Evolutionary conservation across 768 basidiomycete genomes (phyloP), one percentile per base, ranked within the genome.

Genomic region (Tylopilus felleus): DNA sequence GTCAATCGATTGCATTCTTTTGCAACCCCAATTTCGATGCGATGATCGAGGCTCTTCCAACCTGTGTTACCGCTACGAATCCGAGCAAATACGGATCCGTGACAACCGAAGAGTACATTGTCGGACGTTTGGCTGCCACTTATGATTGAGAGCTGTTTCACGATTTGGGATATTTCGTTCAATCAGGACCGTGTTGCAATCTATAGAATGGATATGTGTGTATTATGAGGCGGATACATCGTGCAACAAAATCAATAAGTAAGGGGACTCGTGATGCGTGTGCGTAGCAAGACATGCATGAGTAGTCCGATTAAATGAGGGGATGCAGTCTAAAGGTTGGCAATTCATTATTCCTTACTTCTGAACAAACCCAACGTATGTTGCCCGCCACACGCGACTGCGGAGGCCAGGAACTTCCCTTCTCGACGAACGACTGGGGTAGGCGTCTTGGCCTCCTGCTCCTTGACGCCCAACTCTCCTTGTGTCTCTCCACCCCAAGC

Each of bases 1-100:
- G 91, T 25, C 88, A 90, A 64, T 90, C 88, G 9, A 86, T 93
- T 48, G 91, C 88, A 8, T 93, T 89, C 75, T 93, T 93, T 72
- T 90, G 87, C 75, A 92, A 88, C 61, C 90, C 90, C 4, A 90
- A 92, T 59, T 82, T 80, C 61, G 77, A 77, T 39, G 74, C 87
- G 14, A 74, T 77, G 53, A 84, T 93, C 51, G 74, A 82, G 16
- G 89, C 90, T 59, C 70, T 93, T 25, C 88, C 90, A 19, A 87
- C 80, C 52, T 83, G 82, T 58, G 56, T 70, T 22, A 51, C 51
- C 31, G 19, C 58, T 36, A 57, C 60, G 33, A 70, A 69, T 28
- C 83, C 85, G 28, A 83, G 81, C 28, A 90, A 86, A 71, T 90
- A 92, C 65, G 72, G 78, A n/a, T 71, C 88, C 1, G 75, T 92